phyloP scores from a whole-genome alignment of 345 rosid genomes.

The Chamaenerion angustifolium region DNA sequence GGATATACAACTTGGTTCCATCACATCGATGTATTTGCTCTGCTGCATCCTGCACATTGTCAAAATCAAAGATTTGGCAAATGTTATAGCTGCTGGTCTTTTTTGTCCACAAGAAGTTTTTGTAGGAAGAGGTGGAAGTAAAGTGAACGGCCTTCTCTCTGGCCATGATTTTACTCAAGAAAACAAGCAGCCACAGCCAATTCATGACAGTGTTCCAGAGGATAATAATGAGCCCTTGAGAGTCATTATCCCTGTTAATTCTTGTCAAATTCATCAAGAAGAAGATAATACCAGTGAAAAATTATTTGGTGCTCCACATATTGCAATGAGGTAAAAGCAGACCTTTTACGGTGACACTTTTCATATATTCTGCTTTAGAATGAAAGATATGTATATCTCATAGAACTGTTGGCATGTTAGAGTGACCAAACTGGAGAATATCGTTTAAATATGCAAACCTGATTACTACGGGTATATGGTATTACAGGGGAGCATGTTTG shows the following conservation, averaged over 20 bases:
- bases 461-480: too few species aligned
- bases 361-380: too few species aligned
- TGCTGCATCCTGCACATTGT: conserved; percentile 92
- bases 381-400: too few species aligned
- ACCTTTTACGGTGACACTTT: background rate
- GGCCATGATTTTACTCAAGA: conserved; percentile 22
- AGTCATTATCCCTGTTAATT: conserved; percentile 17
- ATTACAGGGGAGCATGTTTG: too few species aligned
- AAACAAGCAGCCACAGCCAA: conserved; percentile 15
- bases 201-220: conserved; percentile 15
- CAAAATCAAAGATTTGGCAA: conserved; percentile 94
- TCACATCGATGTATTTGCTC: conserved; percentile 77
- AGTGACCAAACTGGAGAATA: too few species aligned
- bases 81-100: conserved; percentile 78
- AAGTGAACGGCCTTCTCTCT: conserved; percentile 37
- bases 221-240: conserved; percentile 24
- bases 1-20: conserved; percentile 52
- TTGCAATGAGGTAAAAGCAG: conserved; percentile 47
- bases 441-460: too few species aligned
- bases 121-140: conserved; percentile 29
- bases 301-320: conserved; percentile 17
- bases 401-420: too few species aligned
- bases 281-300: conserved; percentile 18
- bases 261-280: conserved; percentile 25
- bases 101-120: conserved; percentile 59